These are phyloP conservation scores for Candida ortonii DNA, from an alignment of 805 yeast species.

Conservation along the genomic window DNA sequence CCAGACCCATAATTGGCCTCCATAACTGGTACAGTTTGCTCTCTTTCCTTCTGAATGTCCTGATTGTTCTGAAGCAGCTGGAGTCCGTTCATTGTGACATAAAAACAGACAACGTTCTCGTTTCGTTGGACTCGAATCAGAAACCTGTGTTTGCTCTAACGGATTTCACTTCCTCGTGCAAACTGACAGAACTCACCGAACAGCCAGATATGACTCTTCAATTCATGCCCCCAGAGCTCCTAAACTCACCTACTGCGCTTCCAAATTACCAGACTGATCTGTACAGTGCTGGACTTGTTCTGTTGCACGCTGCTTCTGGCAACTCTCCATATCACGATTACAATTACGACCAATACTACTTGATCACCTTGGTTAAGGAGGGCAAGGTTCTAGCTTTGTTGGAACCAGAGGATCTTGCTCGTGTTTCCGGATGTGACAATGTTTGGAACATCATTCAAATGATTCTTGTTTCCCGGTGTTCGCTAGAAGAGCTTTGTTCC, in stretches of 20 bases:
- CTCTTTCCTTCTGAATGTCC: slow-evolving; percentile 25
- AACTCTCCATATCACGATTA: slow-evolving; percentile 39
- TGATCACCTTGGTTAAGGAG: slow-evolving; percentile 34
- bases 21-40: slow-evolving; percentile 35
- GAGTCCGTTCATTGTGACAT: slow-evolving; percentile 45
- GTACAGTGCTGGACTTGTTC: slow-evolving; percentile 45
- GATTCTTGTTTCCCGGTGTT: slow-evolving; percentile 30
- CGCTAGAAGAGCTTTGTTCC: slow-evolving; percentile 19
- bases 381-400: slow-evolving; percentile 34
- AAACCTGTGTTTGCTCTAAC: slow-evolving; percentile 37
- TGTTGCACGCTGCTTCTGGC: slow-evolving; percentile 46
- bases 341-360: slow-evolving; percentile 29
- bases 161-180: slow-evolving; percentile 45
- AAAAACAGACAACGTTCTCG: slow-evolving; percentile 45
- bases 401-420: slow-evolving; percentile 24
- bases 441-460: slow-evolving; percentile 24
- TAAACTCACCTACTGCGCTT: slow-evolving; percentile 21
- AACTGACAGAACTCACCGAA: slow-evolving; percentile 18
- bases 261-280: slow-evolving; percentile 41
- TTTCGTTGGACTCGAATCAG: slow-evolving; percentile 22
- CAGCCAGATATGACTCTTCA: slow-evolving; percentile 37
- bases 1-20: slow-evolving; percentile 21
- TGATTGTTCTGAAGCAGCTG: slow-evolving; percentile 26
- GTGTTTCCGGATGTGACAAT: slow-evolving; percentile 20
- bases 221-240: slow-evolving; percentile 47